These are phyloP conservation scores for Nadsonia fulvescens DNA, from an alignment of 805 yeast genomes.

Conservation along the genomic window DNA sequence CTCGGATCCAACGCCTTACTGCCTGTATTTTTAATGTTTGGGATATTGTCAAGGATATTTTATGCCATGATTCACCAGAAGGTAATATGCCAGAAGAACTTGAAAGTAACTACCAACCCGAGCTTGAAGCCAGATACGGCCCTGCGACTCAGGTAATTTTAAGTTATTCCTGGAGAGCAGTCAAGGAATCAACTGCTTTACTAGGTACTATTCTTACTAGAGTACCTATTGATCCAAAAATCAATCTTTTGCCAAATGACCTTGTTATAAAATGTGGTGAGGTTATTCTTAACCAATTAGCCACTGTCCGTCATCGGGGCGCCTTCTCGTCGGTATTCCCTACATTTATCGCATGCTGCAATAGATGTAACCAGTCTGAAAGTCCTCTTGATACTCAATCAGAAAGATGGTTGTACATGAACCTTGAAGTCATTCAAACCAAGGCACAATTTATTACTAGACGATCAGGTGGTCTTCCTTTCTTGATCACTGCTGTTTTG, in stretches of 20 bases:
- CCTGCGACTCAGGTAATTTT: slow-evolving; percentile 26
- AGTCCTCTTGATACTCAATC: slow-evolving; percentile 25
- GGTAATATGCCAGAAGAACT: slow-evolving; percentile 34
- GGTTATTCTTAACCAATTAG: slow-evolving; percentile 44
- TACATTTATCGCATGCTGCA: slow-evolving; percentile 50
- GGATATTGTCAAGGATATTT: slow-evolving; percentile 27
- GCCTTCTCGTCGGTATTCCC: slow-evolving; percentile 84
- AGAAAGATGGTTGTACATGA: slow-evolving; percentile 39
- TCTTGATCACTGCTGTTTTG: slow-evolving; percentile 56
- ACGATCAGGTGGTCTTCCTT: slow-evolving; percentile 87
- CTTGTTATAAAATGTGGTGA: slow-evolving; percentile 28
- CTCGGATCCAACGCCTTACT: slow-evolving; percentile 7
- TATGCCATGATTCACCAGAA: slow-evolving; percentile 57
- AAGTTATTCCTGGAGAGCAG: slow-evolving; percentile 67
- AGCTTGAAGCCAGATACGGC: slow-evolving; percentile 16
- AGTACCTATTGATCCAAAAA: slow-evolving; percentile 14
- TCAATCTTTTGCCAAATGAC: slow-evolving; percentile 14
- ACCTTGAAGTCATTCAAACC: slow-evolving; percentile 31
- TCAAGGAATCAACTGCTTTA: slow-evolving; percentile 54
- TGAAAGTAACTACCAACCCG: slow-evolving; percentile 11
- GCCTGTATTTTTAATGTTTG: slow-evolving; percentile 20
- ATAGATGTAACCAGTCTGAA: slow-evolving; percentile 26
- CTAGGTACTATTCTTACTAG: slow-evolving; percentile 27
- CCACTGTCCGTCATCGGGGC: slow-evolving; percentile 71
- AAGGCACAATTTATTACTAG: slow-evolving; percentile 62